Conservation (phyloP, 495 filamentous ascomycete genomes). For the Rusavskia elegans region DNA sequence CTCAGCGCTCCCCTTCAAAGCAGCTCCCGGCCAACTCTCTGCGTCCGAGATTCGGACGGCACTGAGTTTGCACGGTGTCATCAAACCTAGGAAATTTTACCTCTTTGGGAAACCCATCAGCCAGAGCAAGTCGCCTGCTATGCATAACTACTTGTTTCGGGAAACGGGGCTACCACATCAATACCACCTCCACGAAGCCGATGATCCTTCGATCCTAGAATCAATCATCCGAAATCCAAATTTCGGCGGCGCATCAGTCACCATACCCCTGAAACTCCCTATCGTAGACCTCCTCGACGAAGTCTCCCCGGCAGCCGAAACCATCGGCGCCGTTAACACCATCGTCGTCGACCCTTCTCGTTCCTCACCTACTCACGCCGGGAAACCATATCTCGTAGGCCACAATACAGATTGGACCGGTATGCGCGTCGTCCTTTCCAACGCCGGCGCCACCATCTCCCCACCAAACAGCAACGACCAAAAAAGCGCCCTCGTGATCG, state of each 20-base stretch:
- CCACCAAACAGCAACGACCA: slow-evolving; percentile 20
- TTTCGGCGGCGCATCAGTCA: slow-evolving; percentile 90
- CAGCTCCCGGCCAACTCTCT: slow-evolving; percentile 87
- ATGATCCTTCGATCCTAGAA: slow-evolving; percentile 43
- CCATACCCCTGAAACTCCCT: slow-evolving; percentile 86
- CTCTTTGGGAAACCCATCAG: slow-evolving; percentile 76
- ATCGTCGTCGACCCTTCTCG: slow-evolving; percentile 40
- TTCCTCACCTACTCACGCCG: slow-evolving; percentile 11
- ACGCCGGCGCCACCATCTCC: slow-evolving; percentile 38
- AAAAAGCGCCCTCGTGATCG: slow-evolving; percentile 53
- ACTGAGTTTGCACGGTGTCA: slow-evolving; percentile 63
- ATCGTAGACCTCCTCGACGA: slow-evolving; percentile 71
- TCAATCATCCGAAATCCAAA: slow-evolving; percentile 50
- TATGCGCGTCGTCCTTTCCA: slow-evolving; percentile 69
- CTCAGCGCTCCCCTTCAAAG: slow-evolving; percentile 73
- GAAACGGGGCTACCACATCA: slow-evolving; percentile 68
- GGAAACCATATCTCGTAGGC: slow-evolving; percentile 45
- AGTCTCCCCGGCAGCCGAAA: slow-evolving; percentile 56
- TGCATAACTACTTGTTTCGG: slow-evolving; percentile 80
- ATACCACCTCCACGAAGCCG: slow-evolving; percentile 71
- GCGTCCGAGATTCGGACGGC: slow-evolving; percentile 73
- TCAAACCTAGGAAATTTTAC: slow-evolving; percentile 62
- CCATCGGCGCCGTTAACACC: slow-evolving; percentile 93
- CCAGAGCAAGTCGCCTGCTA: slow-evolving; percentile 64
- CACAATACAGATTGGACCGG: slow-evolving; percentile 96